A percentile compares a stretch with the other conserved stretches of the same genome.
These are phyloP conservation scores for Blakeslea trispora DNA, from an alignment of 371 early-diverging fungal genomes.

Conservation along the genomic window DNA sequence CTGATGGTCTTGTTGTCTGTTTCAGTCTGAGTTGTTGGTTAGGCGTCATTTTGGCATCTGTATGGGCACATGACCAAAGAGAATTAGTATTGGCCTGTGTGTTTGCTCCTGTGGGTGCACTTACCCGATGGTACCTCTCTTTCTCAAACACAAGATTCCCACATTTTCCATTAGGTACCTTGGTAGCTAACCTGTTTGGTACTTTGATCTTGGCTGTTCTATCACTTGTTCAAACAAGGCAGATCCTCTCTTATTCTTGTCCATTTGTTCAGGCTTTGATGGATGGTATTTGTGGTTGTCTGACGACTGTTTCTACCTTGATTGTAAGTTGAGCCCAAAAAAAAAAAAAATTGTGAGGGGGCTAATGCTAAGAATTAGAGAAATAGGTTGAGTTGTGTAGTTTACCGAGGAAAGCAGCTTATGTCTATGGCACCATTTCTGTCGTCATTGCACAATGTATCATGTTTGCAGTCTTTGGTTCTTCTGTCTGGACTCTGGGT, in stretches of 20 bases:
- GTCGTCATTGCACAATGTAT: conserved; percentile 48
- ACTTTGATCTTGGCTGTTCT: conserved; percentile 57
- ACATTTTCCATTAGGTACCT: conserved; percentile 67
- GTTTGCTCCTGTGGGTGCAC: conserved; percentile 63
- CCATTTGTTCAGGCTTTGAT: conserved; percentile 53
- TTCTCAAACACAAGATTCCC: conserved; percentile 45
- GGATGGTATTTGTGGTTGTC: conserved; percentile 74
- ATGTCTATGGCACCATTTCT: conserved; percentile 50
- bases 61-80: conserved; percentile 31
- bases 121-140: conserved; percentile 70
- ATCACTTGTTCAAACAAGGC: conserved; percentile 43
- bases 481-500: conserved; percentile 56
- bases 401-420: conserved; percentile 38
- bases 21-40: conserved; percentile 42
- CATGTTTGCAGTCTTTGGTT: conserved; percentile 56
- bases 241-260: conserved; percentile 35
- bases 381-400: conserved; percentile 47
- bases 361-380: background rate
- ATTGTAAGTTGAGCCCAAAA: conserved; percentile 41
- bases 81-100: conserved; percentile 50
- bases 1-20: conserved; percentile 24
- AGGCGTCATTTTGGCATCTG: conserved; percentile 43
- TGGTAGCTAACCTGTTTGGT: conserved; percentile 66
- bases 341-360: background rate
- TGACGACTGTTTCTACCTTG: conserved; percentile 79